Base-by-base conservation (phyloP, 352 stramenopile species). In the Globisporangium barbulae region DNA sequence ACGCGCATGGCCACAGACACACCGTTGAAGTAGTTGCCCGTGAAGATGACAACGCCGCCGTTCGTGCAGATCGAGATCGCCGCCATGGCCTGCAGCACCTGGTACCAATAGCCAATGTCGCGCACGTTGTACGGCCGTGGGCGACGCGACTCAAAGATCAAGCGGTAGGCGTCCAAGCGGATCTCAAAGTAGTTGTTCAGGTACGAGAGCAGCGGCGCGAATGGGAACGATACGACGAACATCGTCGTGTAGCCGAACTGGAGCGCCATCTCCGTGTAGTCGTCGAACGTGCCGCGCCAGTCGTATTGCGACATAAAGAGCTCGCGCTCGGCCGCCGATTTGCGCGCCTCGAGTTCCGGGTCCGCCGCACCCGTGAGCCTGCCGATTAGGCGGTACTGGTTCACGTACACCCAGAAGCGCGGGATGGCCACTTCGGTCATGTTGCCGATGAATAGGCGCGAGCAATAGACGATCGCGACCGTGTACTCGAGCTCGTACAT, bases 101-200 rank as follows among this genome's bases (percentile, higher is more conserved):
- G 71, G 66, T 95, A 97, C 94, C 94, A 99, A 67, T 96, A 93
- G 59, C 94, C 93, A 70, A 98, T 96, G 72, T 88, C 82, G 54
- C 91, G 75, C 22, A 94, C 85, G 42, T 84, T 87, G 42, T 78
- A 75, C n/a, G 91, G 87, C 15, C 87, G 85, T 25, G 89, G 85
- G 35, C 91, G 85, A 8, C 87, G 85, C 59, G 76, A 89, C 69
- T 96, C 82, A 22, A 83, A 83, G 60, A 93, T 67, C 17, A 98
- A 71, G 37, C 94, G 93, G 57, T 91, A 92, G 0, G 87, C 90
- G 53, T 98, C 89, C 21, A 96, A 75, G 56, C 94, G 87, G 64
- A 97, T 95, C 71, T 98, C 93, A 60, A 98, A 86, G 63, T 94
- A 89, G 71, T 98, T 97, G 63, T 97, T 97, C 54, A 97, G 65